A percentile compares a stretch with the other conserved stretches of the same genome.
Conservation (phyloP, 768 basidiomycete species). For the Calocybe gangraenosa region DNA sequence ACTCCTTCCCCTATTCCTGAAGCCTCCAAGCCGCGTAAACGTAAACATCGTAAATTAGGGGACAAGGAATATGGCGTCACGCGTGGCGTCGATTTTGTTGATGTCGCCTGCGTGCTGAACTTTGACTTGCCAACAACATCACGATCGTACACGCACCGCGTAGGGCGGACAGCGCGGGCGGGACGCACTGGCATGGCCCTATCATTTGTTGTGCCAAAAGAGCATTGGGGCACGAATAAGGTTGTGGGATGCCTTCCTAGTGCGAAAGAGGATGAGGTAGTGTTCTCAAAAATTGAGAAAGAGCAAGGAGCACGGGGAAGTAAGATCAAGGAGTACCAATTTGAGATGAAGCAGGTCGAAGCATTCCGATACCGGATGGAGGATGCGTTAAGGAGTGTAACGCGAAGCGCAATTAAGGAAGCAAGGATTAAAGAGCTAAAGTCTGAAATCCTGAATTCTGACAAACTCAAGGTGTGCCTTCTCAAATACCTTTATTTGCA, state of each 20-base stretch:
- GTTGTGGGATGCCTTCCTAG: slow-evolving; percentile 66
- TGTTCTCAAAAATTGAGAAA: slow-evolving; percentile 73
- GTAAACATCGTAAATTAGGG: slow-evolving; percentile 42
- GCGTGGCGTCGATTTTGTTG: slow-evolving; percentile 94
- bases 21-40: slow-evolving; percentile 42
- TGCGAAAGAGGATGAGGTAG: slow-evolving; percentile 69
- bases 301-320: slow-evolving; percentile 61
- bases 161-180: slow-evolving; percentile 95
- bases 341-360: slow-evolving; percentile 95
- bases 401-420: slow-evolving; percentile 80
- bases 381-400: slow-evolving; percentile 87
- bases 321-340: slow-evolving; percentile 83
- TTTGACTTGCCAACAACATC: slow-evolving; percentile 93
- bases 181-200: slow-evolving; percentile 90
- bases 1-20: slow-evolving; percentile 31
- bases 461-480: slow-evolving; percentile 83
- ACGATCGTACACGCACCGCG: slow-evolving; percentile 89
- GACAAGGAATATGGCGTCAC: slow-evolving; percentile 91
- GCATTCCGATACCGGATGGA: slow-evolving; percentile 98
- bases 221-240: slow-evolving; percentile 71
- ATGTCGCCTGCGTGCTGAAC: slow-evolving; percentile 96
- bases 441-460: slow-evolving; percentile 89
- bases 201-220: slow-evolving; percentile 76
- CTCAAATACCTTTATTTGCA: no score
- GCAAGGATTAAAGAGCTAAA: slow-evolving; percentile 93